Percentiles rank a stretch among this genome's conserved stretches.
Conservation (phyloP, 2,329 filamentous ascomycete species). For the Sporothrix inflata region DNA sequence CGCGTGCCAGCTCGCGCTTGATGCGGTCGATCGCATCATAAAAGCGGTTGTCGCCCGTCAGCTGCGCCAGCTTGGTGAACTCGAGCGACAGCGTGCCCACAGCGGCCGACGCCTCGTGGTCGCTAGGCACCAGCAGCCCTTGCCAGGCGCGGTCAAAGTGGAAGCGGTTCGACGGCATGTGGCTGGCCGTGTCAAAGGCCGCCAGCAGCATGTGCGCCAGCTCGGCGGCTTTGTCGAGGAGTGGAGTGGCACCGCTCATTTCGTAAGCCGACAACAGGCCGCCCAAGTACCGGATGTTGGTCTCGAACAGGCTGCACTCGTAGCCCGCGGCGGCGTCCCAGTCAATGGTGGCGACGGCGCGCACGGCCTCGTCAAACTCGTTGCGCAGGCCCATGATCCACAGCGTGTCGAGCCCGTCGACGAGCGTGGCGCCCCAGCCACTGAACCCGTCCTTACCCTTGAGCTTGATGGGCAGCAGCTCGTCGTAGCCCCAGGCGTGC, state of each 20-base stretch:
- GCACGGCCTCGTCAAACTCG: conserved; percentile 78
- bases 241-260: conserved; percentile 69
- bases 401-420: conserved; percentile 80
- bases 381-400: conserved; percentile 82
- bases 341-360: conserved; percentile 74
- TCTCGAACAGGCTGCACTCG: conserved; percentile 73
- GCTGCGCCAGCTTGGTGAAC: conserved; percentile 70
- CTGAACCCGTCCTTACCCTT: conserved; percentile 79
- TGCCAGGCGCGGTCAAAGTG: conserved; percentile 51
- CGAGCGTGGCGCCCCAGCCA: conserved; percentile 85
- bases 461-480: conserved; percentile 73
- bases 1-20: conserved; percentile 67
- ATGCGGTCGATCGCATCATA: conserved; percentile 77
- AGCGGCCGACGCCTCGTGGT: conserved; percentile 44
- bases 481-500: conserved; percentile 82
- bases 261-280: conserved; percentile 86
- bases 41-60: conserved; percentile 70
- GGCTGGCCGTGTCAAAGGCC: conserved; percentile 86
- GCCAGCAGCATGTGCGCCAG: conserved; percentile 79
- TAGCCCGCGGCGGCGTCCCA: conserved; percentile 67
- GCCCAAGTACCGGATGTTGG: conserved; percentile 86
- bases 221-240: conserved; percentile 77
- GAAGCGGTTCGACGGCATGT: conserved; percentile 59
- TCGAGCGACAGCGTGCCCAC: conserved; percentile 68
- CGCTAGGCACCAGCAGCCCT: conserved; percentile 42